Evolutionary conservation across 208 protist species (phyloP).

Genomic region (Blastocrithidia nonstop): DNA sequence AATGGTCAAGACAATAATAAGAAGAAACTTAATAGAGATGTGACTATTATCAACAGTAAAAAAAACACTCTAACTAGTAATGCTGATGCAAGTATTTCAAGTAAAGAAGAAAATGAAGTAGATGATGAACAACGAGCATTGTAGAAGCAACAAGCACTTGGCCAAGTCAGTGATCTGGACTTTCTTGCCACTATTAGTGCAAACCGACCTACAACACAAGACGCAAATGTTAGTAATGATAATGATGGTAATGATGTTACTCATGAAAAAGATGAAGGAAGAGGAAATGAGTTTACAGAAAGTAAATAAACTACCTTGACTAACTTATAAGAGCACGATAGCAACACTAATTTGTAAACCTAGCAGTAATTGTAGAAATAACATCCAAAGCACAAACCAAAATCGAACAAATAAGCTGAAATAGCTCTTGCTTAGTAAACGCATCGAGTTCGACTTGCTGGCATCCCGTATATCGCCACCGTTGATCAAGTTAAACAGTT

Average conservation of each 20-base stretch:
- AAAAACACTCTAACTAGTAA: too few species aligned
- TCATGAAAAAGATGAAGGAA: background rate
- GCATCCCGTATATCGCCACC: constrained; percentile 90
- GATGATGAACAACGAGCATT: constrained; percentile 12
- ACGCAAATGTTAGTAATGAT: background rate
- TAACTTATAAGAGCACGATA: background rate
- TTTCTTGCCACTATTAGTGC: constrained; percentile 33
- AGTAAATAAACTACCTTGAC: background rate
- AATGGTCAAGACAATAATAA: too few species aligned
- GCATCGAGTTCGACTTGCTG: constrained; percentile 89
- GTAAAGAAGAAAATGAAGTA: background rate
- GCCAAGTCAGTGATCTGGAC: constrained; percentile 60
- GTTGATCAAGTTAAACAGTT: constrained; percentile 90
- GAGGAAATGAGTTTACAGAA: background rate
- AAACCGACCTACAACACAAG: constrained; percentile 2
- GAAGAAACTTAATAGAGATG: constrained; percentile 2
- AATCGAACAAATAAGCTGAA: too few species aligned
- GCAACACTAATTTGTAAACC: too few species aligned
- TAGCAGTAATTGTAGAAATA: background rate
- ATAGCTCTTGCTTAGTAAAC: constrained; percentile 43
- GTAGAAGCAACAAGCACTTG: constrained; percentile 44
- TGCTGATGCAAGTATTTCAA: too few species aligned
- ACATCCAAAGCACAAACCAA: background rate
- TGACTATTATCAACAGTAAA: background rate
- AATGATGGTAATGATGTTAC: background rate